Conservation (phyloP, 129 eudicot species). For the Tagetes patula region DNA sequence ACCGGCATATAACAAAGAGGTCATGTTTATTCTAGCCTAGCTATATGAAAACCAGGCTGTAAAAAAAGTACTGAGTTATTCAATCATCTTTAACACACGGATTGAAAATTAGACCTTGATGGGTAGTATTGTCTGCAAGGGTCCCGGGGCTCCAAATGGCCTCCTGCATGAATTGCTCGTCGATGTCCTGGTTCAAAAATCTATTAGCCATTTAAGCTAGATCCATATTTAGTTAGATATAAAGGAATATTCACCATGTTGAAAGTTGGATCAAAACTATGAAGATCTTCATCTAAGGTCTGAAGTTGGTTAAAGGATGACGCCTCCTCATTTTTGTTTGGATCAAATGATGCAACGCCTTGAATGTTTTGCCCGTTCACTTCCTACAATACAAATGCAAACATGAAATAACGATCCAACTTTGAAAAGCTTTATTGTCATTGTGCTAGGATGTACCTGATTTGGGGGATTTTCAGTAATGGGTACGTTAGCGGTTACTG, state of each 20-base stretch:
- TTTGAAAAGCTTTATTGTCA: neutral
- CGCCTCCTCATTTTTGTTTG: neutral
- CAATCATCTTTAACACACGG: neutral
- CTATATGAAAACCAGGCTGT: neutral
- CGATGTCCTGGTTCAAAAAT: neutral
- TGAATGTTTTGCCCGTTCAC: neutral
- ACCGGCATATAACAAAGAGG: neutral
- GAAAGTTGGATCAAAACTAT: neutral
- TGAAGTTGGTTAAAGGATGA: neutral
- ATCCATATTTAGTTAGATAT: neutral
- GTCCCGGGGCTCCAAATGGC: slow-evolving; percentile 17
- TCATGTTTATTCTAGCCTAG: neutral
- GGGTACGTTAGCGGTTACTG: neutral
- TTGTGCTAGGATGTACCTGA: slow-evolving; percentile 17
- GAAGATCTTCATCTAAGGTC: slow-evolving; percentile 20
- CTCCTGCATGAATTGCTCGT: slow-evolving; percentile 19
- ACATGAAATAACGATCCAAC: neutral
- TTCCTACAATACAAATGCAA: slow-evolving; percentile 15
- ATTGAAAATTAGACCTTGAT: neutral
- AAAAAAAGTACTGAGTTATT: neutral
- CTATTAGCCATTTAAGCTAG: neutral
- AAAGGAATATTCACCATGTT: slow-evolving; percentile 13
- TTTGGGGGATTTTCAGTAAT: neutral
- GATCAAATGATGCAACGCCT: slow-evolving; percentile 9
- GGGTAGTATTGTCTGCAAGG: neutral